These are phyloP conservation scores for Yamadazyma oceani DNA, from an alignment of 1,139 yeast genomes.

Conservation along the genomic window DNA sequence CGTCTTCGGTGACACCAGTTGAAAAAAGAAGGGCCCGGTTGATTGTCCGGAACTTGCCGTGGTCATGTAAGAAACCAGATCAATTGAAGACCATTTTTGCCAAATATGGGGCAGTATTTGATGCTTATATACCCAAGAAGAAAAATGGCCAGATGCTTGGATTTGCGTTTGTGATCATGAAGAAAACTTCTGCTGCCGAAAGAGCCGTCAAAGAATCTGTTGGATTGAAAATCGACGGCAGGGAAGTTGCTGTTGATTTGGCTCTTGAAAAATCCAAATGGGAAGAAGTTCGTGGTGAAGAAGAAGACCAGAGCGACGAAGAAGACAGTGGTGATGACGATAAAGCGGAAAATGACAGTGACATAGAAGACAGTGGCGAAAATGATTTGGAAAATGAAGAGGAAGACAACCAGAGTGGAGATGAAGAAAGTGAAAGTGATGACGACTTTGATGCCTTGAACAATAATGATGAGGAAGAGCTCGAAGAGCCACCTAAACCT, in stretches of 20 bases:
- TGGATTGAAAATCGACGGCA: constrained; percentile 81
- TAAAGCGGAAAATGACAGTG: constrained; percentile 25
- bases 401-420: constrained; percentile 38
- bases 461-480: constrained; percentile 23
- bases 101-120: constrained; percentile 83
- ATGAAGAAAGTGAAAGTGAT: constrained; percentile 32
- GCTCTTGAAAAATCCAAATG: constrained; percentile 88
- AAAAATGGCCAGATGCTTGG: constrained; percentile 91
- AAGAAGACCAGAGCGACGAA: constrained; percentile 41
- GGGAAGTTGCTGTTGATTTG: constrained; percentile 92
- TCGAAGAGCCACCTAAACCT: constrained; percentile 31
- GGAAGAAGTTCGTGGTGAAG: constrained; percentile 46
- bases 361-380: constrained; percentile 24
- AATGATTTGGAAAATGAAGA: constrained; percentile 27
- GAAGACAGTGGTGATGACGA: constrained; percentile 28
- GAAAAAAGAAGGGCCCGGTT: constrained; percentile 79
- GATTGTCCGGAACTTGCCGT: constrained; percentile 88
- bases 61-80: constrained; percentile 86
- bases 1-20: constrained; percentile 28
- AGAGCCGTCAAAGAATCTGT: constrained; percentile 72
- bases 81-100: constrained; percentile 68
- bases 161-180: constrained; percentile 93
- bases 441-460: constrained; percentile 36
- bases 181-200: constrained; percentile 73
- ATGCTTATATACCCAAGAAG: constrained; percentile 87